Evolutionary conservation across 2,329 filamentous ascomycete species (phyloP).

Genomic region (Aspergillus brunneoviolaceus): DNA sequence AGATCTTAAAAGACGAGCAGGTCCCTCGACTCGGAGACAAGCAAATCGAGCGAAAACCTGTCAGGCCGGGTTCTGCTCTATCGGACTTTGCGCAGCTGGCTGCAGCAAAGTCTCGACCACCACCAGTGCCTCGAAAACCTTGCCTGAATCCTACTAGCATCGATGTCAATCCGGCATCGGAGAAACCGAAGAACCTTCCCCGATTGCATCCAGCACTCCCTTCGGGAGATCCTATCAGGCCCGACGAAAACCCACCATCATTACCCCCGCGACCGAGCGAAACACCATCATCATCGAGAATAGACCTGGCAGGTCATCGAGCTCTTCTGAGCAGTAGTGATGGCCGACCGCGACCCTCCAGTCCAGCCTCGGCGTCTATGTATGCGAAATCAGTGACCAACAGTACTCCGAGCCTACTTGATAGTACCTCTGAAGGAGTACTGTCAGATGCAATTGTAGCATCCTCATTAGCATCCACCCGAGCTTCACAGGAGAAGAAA

Average conservation of each 20-base stretch:
- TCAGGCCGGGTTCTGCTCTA: conserved; percentile 1
- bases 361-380: conserved; percentile 27
- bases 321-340: conserved; percentile 9
- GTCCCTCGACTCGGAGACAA: conserved; percentile 1
- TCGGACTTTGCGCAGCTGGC: conserved; percentile 8
- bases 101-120: conserved; percentile 18
- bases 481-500: conserved; percentile 40
- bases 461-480: conserved; percentile 47
- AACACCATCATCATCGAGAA: conserved; percentile 1
- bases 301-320: conserved; percentile 9
- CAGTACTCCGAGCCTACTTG: conserved; percentile 24
- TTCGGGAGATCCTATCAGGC: conserved; percentile 11
- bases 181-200: conserved; percentile 1
- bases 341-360: conserved; percentile 21
- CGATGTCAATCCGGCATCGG: neutral
- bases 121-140: conserved; percentile 19
- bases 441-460: conserved; percentile 50
- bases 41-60: conserved; percentile 14
- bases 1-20: conserved; percentile 5
- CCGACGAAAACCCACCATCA: conserved; percentile 22
- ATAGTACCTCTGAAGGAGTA: conserved; percentile 34
- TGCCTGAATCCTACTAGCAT: conserved; percentile 1
- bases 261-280: conserved; percentile 27
- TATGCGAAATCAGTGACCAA: conserved; percentile 26
- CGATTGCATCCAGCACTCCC: conserved; percentile 18